A percentile compares a stretch with the other conserved stretches of the same genome.
Evolutionary conservation across 768 basidiomycete genomes (phyloP).

Genomic region (Lactarius trivialis): DNA sequence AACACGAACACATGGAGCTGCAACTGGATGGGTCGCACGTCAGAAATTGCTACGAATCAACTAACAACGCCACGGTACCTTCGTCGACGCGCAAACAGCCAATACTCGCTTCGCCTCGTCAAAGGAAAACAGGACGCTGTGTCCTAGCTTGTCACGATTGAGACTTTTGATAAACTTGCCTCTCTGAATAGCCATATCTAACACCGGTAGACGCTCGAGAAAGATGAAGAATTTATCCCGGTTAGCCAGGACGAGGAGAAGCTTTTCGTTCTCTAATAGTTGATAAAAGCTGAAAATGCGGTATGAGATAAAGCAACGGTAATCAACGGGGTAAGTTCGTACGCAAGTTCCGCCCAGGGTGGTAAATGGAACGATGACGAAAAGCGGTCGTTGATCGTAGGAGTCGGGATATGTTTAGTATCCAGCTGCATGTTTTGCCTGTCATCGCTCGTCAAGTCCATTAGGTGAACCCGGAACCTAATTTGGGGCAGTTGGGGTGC

Average conservation of each 20-base stretch:
- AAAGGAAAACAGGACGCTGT: slow-evolving; percentile 40
- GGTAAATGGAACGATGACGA: slow-evolving; percentile 3
- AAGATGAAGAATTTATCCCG: slow-evolving; percentile 6
- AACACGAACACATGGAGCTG: slow-evolving; percentile 42
- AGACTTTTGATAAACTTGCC: slow-evolving; percentile 23
- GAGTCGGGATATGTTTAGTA: slow-evolving; percentile 6
- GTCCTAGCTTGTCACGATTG: slow-evolving; percentile 42
- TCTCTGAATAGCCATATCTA: neutral
- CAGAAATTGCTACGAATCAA: neutral
- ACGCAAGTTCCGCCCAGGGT: neutral
- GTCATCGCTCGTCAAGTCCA: slow-evolving; percentile 14
- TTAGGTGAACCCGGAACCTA: neutral
- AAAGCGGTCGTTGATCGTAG: slow-evolving; percentile 1
- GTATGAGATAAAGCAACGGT: neutral
- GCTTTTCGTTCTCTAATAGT: slow-evolving; percentile 14
- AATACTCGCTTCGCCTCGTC: slow-evolving; percentile 48
- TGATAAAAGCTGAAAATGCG: slow-evolving; percentile 5
- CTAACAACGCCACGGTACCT: slow-evolving; percentile 28
- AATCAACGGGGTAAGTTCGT: neutral
- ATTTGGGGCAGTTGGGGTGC: neutral
- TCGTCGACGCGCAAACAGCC: slow-evolving; percentile 39
- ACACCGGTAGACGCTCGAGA: slow-evolving; percentile 1
- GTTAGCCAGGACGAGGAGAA: slow-evolving; percentile 13
- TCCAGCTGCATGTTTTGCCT: slow-evolving; percentile 11
- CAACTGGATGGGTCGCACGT: slow-evolving; percentile 22